These are phyloP conservation scores for Xylaria sp. DNA, from an alignment of 2,329 filamentous ascomycete species.

Conservation along the genomic window DNA sequence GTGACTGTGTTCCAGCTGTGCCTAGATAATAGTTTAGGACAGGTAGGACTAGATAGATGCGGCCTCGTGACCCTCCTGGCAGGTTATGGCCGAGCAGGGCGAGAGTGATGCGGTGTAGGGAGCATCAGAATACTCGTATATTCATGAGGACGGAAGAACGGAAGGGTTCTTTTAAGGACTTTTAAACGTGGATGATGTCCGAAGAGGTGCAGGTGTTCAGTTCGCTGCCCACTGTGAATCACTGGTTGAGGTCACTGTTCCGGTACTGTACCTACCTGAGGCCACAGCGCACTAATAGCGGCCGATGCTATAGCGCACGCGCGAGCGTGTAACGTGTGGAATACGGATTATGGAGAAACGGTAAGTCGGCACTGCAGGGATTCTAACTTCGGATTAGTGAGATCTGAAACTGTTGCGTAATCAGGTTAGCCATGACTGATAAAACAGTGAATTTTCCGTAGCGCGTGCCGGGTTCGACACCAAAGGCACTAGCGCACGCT, in stretches of 20 bases:
- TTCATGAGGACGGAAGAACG: too few species aligned
- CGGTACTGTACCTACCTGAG: too few species aligned
- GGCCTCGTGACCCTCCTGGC: background rate
- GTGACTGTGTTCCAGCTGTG: slow-evolving; percentile 1
- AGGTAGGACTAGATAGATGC: background rate
- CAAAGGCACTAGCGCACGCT: too few species aligned
- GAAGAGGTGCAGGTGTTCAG: too few species aligned
- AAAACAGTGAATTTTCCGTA: too few species aligned
- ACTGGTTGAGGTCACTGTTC: too few species aligned
- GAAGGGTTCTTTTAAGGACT: too few species aligned
- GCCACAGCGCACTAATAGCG: too few species aligned
- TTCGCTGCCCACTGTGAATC: too few species aligned
- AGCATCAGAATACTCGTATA: background rate
- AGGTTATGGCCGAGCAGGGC: background rate
- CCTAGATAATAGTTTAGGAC: background rate
- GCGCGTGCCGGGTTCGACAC: too few species aligned
- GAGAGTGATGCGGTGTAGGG: background rate
- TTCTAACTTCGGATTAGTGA: background rate
- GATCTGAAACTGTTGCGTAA: background rate
- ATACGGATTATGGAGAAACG: background rate
- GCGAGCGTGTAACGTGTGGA: background rate
- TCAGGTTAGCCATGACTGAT: background rate
- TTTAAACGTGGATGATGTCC: too few species aligned
- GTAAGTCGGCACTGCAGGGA: background rate
- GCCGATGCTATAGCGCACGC: too few species aligned